Percentiles rank a stretch among this genome's conserved stretches.
These are phyloP conservation scores for Mesembryanthemum crystallinum DNA, from an alignment of 148 eudicot genomes.

Conservation along the genomic window DNA sequence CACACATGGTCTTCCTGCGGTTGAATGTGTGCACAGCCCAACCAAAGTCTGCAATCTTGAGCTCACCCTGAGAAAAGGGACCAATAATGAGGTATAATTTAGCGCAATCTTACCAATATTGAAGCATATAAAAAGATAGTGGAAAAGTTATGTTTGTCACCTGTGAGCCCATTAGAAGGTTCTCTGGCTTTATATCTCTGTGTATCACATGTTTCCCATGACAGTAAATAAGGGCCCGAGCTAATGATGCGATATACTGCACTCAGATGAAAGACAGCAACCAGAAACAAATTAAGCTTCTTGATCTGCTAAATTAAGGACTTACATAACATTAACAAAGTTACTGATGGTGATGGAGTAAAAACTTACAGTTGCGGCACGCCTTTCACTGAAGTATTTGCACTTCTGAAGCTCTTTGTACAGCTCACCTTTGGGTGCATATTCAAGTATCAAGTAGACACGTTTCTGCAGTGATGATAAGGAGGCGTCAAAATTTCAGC, in stretches of 20 bases:
- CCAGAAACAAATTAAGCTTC: not conserved
- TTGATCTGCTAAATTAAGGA: not conserved
- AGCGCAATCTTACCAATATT: not conserved
- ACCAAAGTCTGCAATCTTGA: constrained; percentile 97
- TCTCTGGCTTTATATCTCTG: constrained; percentile 97
- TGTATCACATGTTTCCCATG: constrained; percentile 97
- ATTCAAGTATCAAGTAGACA: constrained; percentile 87
- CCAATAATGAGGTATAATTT: not conserved
- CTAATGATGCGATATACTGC: constrained; percentile 90
- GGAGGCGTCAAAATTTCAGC: not conserved
- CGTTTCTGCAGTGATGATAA: constrained; percentile 57
- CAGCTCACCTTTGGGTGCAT: constrained; percentile 95
- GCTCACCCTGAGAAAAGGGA: constrained; percentile 66
- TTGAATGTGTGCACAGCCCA: constrained; percentile 98
- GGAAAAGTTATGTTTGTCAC: constrained; percentile 31
- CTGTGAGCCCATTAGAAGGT: constrained; percentile 90
- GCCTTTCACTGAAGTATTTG: constrained; percentile 85
- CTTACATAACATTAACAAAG: not conserved
- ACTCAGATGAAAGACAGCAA: constrained; percentile 15
- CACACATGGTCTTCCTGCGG: constrained; percentile 95
- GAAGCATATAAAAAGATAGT: not conserved
- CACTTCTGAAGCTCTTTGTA: constrained; percentile 93
- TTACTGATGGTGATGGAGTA: not conserved
- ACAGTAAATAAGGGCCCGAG: constrained; percentile 91
- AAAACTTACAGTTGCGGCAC: constrained; percentile 81